Conservation (phyloP, 495 filamentous ascomycete genomes). For the Aspergillus baeticus region DNA sequence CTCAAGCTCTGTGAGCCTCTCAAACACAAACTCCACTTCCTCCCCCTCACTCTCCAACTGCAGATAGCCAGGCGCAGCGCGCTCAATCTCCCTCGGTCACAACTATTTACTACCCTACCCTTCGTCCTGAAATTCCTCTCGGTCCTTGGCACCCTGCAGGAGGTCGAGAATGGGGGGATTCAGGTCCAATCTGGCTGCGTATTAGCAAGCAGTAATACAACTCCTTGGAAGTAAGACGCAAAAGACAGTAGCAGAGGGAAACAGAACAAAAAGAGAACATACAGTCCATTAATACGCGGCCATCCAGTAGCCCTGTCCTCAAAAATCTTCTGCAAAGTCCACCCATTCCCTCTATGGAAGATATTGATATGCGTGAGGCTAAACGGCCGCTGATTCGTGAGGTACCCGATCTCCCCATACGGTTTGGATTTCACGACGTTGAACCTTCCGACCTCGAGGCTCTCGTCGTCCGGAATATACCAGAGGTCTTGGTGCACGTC, state of each 20-base stretch:
- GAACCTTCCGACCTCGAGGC: background rate
- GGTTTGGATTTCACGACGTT: background rate
- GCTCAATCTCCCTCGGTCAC: slow-evolving; percentile 12
- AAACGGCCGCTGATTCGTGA: background rate
- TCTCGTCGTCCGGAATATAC: background rate
- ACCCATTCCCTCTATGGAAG: background rate
- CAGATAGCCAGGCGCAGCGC: slow-evolving; percentile 9
- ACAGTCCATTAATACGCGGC: background rate
- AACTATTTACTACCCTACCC: background rate
- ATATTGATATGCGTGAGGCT: background rate
- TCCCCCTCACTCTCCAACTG: slow-evolving; percentile 6
- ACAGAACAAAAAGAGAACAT: background rate
- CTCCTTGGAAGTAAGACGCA: too few species aligned
- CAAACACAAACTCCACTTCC: background rate
- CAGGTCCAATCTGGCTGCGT: slow-evolving; percentile 8
- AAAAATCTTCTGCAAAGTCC: background rate
- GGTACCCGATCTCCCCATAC: background rate
- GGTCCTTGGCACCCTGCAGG: slow-evolving; percentile 2
- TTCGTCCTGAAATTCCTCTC: background rate
- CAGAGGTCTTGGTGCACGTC: background rate
- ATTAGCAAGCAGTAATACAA: too few species aligned
- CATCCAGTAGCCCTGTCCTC: background rate
- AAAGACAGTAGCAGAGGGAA: too few species aligned
- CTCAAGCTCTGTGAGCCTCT: too few species aligned
- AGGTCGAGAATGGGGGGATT: slow-evolving; percentile 6